Percentiles rank a stretch among this genome's conserved stretches.
phyloP scores from a whole-genome alignment of 2,329 filamentous ascomycete genomes.

The Ophiostoma sp. region DNA sequence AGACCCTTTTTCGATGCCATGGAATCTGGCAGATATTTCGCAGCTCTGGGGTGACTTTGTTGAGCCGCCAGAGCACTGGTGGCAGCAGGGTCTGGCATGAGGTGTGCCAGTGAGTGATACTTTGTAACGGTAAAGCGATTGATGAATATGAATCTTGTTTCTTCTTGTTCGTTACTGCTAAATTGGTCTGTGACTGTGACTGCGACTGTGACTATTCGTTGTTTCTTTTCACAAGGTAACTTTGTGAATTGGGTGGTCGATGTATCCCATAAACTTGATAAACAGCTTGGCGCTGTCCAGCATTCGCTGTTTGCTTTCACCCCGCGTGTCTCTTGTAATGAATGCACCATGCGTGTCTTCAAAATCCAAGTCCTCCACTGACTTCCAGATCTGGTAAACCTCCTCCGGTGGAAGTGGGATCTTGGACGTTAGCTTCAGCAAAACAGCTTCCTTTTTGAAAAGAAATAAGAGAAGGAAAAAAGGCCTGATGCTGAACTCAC shows the following conservation, averaged over 20 bases:
- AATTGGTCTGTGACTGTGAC: background rate
- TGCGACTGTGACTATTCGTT: background rate
- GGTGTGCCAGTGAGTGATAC: background rate
- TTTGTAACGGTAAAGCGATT: background rate
- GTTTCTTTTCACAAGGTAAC: conserved; percentile 9
- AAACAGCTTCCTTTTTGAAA: too few species aligned
- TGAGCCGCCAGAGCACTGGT: conserved; percentile 26
- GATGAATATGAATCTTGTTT: background rate
- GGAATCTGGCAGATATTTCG: conserved; percentile 25
- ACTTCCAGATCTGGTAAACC: conserved; percentile 67
- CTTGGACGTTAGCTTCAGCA: conserved; percentile 30
- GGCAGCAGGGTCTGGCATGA: conserved; percentile 15
- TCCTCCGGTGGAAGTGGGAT: conserved; percentile 69
- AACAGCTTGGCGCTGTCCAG: conserved; percentile 28
- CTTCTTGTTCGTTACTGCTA: background rate
- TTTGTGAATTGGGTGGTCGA: conserved; percentile 21
- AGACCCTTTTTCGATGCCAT: conserved; percentile 25
- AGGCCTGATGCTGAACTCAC: conserved; percentile 14
- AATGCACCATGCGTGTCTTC: conserved; percentile 68
- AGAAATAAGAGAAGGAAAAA: background rate
- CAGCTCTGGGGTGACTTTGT: conserved; percentile 26
- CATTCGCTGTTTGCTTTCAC: conserved; percentile 25
- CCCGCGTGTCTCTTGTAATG: conserved; percentile 26
- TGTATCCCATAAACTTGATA: conserved; percentile 27
- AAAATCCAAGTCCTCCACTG: conserved; percentile 62